phyloP scores from a whole-genome alignment of 805 yeast species.

The Yamadazyma tumulicola region DNA sequence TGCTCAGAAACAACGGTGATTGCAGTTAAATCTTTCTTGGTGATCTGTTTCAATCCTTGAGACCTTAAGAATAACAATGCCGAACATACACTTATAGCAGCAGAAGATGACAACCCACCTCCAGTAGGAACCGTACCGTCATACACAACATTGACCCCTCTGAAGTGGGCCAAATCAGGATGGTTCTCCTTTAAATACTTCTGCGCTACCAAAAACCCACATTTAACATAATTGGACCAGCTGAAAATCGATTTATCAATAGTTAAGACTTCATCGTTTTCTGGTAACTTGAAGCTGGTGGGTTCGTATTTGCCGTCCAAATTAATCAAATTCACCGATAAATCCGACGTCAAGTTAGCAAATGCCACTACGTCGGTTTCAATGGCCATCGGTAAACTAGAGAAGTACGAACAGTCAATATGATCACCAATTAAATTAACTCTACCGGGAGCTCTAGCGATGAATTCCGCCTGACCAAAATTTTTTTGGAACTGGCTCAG shows the following conservation, averaged over 20 bases:
- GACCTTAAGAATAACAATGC: slow-evolving; percentile 55
- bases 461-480: slow-evolving; percentile 40
- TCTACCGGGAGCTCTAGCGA: slow-evolving; percentile 70
- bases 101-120: slow-evolving; percentile 67
- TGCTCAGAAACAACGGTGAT: slow-evolving; percentile 68
- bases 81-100: slow-evolving; percentile 67
- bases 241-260: slow-evolving; percentile 50
- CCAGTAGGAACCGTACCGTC: slow-evolving; percentile 72
- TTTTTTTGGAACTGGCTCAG: slow-evolving; percentile 17
- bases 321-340: slow-evolving; percentile 25
- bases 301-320: slow-evolving; percentile 31
- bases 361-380: slow-evolving; percentile 61
- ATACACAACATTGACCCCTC: slow-evolving; percentile 50
- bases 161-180: slow-evolving; percentile 26
- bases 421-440: slow-evolving; percentile 76
- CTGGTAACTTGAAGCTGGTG: slow-evolving; percentile 35
- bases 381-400: slow-evolving; percentile 72
- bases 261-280: slow-evolving; percentile 34
- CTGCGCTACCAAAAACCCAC: slow-evolving; percentile 60
- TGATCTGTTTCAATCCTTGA: slow-evolving; percentile 41
- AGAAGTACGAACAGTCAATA: slow-evolving; percentile 63
- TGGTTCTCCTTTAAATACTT: slow-evolving; percentile 36
- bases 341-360: slow-evolving; percentile 21
- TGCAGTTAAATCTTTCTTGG: slow-evolving; percentile 51
- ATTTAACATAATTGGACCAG: slow-evolving; percentile 70